Conservation (phyloP, 306 rosid genomes). For the Elaeagnus macrophylla region DNA sequence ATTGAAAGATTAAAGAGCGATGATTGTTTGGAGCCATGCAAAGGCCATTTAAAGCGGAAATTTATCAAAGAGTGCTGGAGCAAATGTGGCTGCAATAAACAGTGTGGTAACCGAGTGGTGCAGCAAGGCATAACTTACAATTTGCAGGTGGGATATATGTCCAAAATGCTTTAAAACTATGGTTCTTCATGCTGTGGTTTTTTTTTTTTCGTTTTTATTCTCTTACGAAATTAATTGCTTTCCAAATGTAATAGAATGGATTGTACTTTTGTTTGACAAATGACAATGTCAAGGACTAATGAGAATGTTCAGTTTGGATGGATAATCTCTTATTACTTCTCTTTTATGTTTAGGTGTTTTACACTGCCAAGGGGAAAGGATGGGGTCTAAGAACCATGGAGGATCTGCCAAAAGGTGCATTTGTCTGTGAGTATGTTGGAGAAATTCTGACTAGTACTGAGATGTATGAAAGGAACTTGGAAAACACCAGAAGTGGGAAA, state of each 20-base stretch:
- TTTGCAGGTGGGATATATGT: slow-evolving; percentile 53
- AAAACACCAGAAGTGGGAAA: slow-evolving; percentile 2
- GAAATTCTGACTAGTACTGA: slow-evolving; percentile 21
- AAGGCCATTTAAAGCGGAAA: slow-evolving; percentile 72
- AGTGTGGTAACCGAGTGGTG: slow-evolving; percentile 87
- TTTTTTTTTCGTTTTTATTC: no score
- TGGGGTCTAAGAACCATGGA: slow-evolving; percentile 24
- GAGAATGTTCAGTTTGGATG: no score
- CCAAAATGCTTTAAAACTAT: no score
- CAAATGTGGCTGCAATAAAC: slow-evolving; percentile 78
- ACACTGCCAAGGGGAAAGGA: slow-evolving; percentile 22
- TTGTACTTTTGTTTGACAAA: no score
- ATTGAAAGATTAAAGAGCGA: slow-evolving; percentile 59
- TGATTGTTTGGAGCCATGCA: slow-evolving; percentile 72
- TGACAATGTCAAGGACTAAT: no score
- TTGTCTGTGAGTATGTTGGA: slow-evolving; percentile 26
- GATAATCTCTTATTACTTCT: not conserved
- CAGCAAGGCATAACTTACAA: slow-evolving; percentile 82
- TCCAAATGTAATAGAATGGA: no score
- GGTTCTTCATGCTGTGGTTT: no score
- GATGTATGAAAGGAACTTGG: slow-evolving; percentile 5
- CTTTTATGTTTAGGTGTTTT: slow-evolving; percentile 18
- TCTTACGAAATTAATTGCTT: no score
- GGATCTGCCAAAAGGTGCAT: slow-evolving; percentile 25
- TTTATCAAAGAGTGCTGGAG: slow-evolving; percentile 93